Evolutionary conservation across 768 basidiomycete species (phyloP), one percentile per base, ranked within the genome.

Genomic region (Xerocomus potaroensis): DNA sequence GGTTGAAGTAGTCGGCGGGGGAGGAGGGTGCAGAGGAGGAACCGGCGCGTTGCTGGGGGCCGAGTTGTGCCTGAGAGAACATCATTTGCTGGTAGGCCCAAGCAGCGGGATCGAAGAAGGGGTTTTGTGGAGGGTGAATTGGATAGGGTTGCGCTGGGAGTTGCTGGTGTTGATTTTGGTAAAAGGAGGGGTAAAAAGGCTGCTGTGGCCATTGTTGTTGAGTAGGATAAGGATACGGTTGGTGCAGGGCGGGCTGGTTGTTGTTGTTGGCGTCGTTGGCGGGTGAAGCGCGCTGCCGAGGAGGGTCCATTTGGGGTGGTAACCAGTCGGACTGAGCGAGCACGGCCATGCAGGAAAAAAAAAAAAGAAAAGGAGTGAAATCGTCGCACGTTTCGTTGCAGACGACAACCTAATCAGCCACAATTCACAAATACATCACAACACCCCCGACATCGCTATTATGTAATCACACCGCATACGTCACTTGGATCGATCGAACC

Each of bases 1-100:
- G 79, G n/a, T 73, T 63, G 56, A 78, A 84, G 66, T 78, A 84
- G 39, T 84, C 83, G 36, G 69, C 61, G 11, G 68, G 65, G 12
- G 71, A 66, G 39, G 63, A 64, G 40, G 71, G 62, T 27, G 67
- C 67, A 50, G 66, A 62, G 33, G 69, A 63, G 40, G 72, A 63
- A 34, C 60, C 61, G 27, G 70, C 69, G 31, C 76, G 73, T 58
- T 76, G 76, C 0, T 62, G 68, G 22, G 69, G 64, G 41, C 74
- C 74, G 58, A 74, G 65, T 53, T 63, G 62, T 8, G 62, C 61
- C 55, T 78, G 72, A n/a, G 73, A 82, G 81, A 80, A 85, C 81
- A 91, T 82, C 88, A 91, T 90, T 60, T 91, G 88, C 67, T 90
- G 88, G 69, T 91, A 91, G 30, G 88, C 86, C 88, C 89, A 91